Evolutionary conservation across 129 eudicot genomes (phyloP), one percentile per base, ranked within the genome.

Genomic region (Pulicaria dysenterica): DNA sequence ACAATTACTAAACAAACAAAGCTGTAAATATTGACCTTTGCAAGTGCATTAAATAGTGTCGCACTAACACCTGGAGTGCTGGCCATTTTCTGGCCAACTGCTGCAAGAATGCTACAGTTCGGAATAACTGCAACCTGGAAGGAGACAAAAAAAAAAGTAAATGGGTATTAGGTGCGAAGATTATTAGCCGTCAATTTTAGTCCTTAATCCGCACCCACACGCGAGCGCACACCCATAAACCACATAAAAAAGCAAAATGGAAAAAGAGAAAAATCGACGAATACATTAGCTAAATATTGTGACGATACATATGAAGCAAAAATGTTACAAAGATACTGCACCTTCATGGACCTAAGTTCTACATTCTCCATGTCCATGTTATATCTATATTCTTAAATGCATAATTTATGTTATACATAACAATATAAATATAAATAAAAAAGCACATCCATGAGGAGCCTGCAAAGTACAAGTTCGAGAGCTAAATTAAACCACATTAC

Each of bases 61-160:
- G 99, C 99, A 81, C 99, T 94, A 58, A 94, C 99, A 77, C 99
- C 99, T 73, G 99, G 97, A 47, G 99, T 90, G 69, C 99, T 94
- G 16, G 99, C 99, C 99, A 94, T 94, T 83, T 81, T 94, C 82
- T 94, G 99, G 11, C 99, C 99, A 78, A 94, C 99, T 24, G 97
- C 81, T 58, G 99, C 99, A 81, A 94, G 90, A 82, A 94, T 94
- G 83, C 99, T 94, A 80, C 99, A 94, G 69, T 88, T 88, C 44
- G 91, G 96, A 62, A 94, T 77, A 15, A 94, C 75, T 60, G 96
- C 96, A 83, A 94, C 85, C 99, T 94, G 92, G 58, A 65, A 64
- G 57, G 39, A 66, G 10, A 0, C 58, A 64, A 66, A 74, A 40
- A 54, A 4, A 15, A 41, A 13, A 43, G 61, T 47, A 58, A 5